These are phyloP conservation scores for Fusarium circinatum DNA, from an alignment of 2,329 filamentous ascomycete species.

Conservation along the genomic window DNA sequence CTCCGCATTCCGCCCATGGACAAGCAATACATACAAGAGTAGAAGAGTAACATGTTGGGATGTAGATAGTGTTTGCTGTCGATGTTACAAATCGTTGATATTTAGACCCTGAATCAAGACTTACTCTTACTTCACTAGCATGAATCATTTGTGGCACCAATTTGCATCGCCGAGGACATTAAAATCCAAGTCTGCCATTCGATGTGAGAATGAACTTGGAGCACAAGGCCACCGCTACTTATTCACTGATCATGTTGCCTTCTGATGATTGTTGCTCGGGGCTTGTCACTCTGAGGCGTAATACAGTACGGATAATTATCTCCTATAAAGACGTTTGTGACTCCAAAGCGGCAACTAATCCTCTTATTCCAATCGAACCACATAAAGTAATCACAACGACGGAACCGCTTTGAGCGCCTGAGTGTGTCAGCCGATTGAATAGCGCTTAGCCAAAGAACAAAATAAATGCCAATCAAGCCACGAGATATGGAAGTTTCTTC, in stretches of 20 bases:
- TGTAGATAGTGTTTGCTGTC: neutral
- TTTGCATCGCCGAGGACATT: neutral
- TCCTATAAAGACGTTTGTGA: rapidly evolving
- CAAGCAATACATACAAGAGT: rapidly evolving
- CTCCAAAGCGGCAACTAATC: no score
- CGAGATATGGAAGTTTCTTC: rapidly evolving
- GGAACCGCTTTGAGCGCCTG: rapidly evolving
- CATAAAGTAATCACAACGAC: rapidly evolving
- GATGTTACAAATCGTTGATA: neutral
- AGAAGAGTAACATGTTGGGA: rapidly evolving
- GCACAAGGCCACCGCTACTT: no score
- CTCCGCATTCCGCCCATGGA: no score
- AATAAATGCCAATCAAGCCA: neutral
- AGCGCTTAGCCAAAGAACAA: rapidly evolving
- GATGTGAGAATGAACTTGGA: no score
- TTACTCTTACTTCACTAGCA: neutral
- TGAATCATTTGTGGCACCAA: neutral
- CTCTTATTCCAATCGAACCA: no score
- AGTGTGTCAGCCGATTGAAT: rapidly evolving
- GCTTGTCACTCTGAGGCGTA: rapidly evolving
- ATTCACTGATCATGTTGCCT: rapidly evolving
- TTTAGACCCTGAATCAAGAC: neutral
- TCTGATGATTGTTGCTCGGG: rapidly evolving
- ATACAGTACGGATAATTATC: rapidly evolving
- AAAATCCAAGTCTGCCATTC: no score